These are phyloP conservation scores for Lasiosphaeriaceae sp. DNA, from an alignment of 495 filamentous ascomycete species.

Conservation along the genomic window DNA sequence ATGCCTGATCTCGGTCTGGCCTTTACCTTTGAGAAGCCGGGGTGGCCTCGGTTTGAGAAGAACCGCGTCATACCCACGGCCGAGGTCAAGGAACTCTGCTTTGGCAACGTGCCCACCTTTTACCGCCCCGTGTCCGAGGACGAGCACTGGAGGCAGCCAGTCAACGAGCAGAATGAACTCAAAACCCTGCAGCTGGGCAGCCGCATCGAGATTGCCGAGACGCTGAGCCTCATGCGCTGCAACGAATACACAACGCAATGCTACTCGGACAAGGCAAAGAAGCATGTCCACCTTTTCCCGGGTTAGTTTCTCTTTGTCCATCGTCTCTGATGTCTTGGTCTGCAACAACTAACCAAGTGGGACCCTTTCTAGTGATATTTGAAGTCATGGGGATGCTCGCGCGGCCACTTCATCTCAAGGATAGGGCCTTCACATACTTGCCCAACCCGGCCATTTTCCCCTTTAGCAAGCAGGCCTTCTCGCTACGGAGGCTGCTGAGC, in stretches of 20 bases:
- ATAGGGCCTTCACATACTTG: constrained; percentile 35
- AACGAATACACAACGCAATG: constrained; percentile 27
- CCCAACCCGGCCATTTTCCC: constrained; percentile 39
- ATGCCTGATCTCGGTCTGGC: constrained; percentile 36
- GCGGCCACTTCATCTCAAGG: constrained; percentile 29
- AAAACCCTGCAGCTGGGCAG: constrained; percentile 29
- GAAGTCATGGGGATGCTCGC: constrained; percentile 43
- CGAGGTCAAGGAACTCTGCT: constrained; percentile 38
- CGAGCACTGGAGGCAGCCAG: constrained; percentile 15
- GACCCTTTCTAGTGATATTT: constrained; percentile 32
- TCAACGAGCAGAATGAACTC: constrained; percentile 18
- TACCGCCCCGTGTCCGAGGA: constrained; percentile 28
- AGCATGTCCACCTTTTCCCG: constrained; percentile 36
- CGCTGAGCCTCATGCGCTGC: constrained; percentile 36
- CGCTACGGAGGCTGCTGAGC: constrained; percentile 20
- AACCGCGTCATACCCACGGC: constrained; percentile 34
- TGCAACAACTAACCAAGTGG: not conserved
- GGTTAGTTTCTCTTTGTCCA: constrained; percentile 15
- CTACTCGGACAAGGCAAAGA: constrained; percentile 28
- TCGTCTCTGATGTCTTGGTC: not conserved
- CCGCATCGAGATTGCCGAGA: constrained; percentile 34
- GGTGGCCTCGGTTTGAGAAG: constrained; percentile 31
- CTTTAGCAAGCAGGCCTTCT: constrained; percentile 32
- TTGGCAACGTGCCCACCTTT: constrained; percentile 39
- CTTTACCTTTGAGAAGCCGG: constrained; percentile 36